phyloP scores from a whole-genome alignment of 768 basidiomycete species.

The Lactarius indigo region DNA sequence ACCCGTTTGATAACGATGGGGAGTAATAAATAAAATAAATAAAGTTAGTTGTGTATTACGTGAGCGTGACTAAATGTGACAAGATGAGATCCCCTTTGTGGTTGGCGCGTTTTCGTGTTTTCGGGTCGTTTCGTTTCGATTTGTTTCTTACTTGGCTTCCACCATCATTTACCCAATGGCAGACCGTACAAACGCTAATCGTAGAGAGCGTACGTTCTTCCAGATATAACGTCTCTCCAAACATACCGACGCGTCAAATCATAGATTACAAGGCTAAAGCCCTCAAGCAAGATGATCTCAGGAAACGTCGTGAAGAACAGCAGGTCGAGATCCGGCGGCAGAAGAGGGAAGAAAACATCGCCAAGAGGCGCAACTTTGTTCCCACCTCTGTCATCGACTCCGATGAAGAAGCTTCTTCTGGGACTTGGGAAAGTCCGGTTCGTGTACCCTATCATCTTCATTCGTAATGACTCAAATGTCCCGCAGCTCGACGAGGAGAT shows the following conservation, averaged over 20 bases:
- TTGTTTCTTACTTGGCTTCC: conserved; percentile 10
- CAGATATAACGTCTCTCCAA: neutral
- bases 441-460: conserved; percentile 30
- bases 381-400: conserved; percentile 74
- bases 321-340: conserved; percentile 98
- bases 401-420: conserved; percentile 81
- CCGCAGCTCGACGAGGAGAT: conserved; percentile 81
- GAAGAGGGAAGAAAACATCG: conserved; percentile 98
- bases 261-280: conserved; percentile 89
- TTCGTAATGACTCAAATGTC: conserved; percentile 14
- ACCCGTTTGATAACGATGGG: conserved; percentile 73
- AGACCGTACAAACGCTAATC: conserved; percentile 24
- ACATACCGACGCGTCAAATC: conserved; percentile 37
- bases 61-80: conserved; percentile 21
- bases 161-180: conserved; percentile 17
- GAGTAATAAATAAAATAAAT: conserved; percentile 33
- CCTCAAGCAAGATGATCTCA: conserved; percentile 88
- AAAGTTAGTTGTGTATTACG: neutral
- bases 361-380: conserved; percentile 93
- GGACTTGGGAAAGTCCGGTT: conserved; percentile 76
- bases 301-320: conserved; percentile 95
- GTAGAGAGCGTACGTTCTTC: conserved; percentile 23
- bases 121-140: conserved; percentile 11
- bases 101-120: conserved; percentile 15
- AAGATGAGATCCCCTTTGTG: conserved; percentile 12